These are phyloP conservation scores for Rhodomyrtus psidioides DNA, from an alignment of 441 rosid species.

Conservation along the genomic window DNA sequence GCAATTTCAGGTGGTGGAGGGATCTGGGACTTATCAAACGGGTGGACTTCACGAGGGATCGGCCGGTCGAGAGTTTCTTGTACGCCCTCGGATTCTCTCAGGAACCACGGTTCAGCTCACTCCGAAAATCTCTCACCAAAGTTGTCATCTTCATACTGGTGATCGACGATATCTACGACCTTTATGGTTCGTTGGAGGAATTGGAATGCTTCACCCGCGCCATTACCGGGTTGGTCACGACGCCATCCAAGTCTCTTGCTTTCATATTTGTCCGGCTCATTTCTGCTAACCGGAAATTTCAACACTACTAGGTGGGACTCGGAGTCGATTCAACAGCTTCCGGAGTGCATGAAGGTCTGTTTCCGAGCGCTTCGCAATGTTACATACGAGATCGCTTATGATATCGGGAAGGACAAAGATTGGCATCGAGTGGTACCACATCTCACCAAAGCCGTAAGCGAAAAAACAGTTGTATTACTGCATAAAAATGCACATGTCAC, in stretches of 20 bases:
- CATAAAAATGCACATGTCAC: neutral
- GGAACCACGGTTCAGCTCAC: constrained; percentile 20
- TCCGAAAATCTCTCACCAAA: constrained; percentile 33
- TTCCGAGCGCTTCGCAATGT: constrained; percentile 22
- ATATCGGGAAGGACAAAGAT: constrained; percentile 17
- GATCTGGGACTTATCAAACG: constrained; percentile 21
- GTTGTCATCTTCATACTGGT: constrained; percentile 18
- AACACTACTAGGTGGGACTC: constrained; percentile 24
- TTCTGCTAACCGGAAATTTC: neutral
- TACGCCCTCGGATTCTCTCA: constrained; percentile 27
- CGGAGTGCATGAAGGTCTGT: constrained; percentile 31
- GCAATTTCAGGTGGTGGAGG: constrained; percentile 60
- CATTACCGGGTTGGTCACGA: constrained; percentile 12
- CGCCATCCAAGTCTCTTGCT: neutral
- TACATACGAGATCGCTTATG: constrained; percentile 21
- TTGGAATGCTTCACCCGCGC: constrained; percentile 34
- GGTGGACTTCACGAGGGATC: constrained; percentile 32
- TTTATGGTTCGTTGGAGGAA: constrained; percentile 41
- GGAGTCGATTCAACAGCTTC: constrained; percentile 14
- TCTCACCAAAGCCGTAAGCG: constrained; percentile 25
- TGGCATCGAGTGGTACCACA: constrained; percentile 9
- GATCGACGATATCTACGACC: constrained; percentile 44
- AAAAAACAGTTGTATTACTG: neutral
- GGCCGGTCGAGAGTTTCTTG: constrained; percentile 38
- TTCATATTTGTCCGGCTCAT: neutral